phyloP scores from a whole-genome alignment of 495 filamentous ascomycete species.

The Tuber magnatum region DNA sequence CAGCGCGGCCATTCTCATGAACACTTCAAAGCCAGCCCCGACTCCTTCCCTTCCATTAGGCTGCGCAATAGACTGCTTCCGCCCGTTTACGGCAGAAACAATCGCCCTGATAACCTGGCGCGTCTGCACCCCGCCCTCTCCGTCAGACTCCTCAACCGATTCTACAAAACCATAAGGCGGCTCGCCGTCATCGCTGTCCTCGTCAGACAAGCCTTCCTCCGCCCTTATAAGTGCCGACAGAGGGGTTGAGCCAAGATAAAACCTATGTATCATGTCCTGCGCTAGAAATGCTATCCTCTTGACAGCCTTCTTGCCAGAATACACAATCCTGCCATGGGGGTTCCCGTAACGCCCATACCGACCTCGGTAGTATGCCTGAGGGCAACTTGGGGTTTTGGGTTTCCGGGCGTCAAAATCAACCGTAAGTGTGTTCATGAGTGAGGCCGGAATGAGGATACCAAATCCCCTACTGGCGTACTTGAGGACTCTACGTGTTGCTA shows the following conservation, averaged over 20 bases:
- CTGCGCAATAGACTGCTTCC: slow-evolving; percentile 17
- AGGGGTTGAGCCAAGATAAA: slow-evolving; percentile 24
- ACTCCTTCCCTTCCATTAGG: slow-evolving; percentile 35
- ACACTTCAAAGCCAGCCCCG: slow-evolving; percentile 36
- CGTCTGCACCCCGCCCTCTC: slow-evolving; percentile 1
- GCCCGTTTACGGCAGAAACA: not conserved
- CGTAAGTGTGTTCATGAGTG: slow-evolving; percentile 38
- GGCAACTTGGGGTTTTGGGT: not conserved
- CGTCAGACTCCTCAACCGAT: not conserved
- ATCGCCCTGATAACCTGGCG: slow-evolving; percentile 22
- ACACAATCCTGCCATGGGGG: not conserved
- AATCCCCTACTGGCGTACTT: slow-evolving; percentile 44
- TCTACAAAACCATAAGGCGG: not conserved
- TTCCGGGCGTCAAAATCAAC: slow-evolving; percentile 10
- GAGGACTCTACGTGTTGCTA: slow-evolving; percentile 23
- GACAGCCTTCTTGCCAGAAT: slow-evolving; percentile 41
- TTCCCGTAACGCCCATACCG: not conserved
- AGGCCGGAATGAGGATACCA: slow-evolving; percentile 40
- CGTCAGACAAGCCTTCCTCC: slow-evolving; percentile 7
- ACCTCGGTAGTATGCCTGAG: not conserved
- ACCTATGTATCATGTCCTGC: slow-evolving; percentile 37
- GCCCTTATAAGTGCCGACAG: not conserved
- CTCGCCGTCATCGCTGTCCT: slow-evolving; percentile 4
- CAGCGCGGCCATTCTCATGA: slow-evolving; percentile 42
- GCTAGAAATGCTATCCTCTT: slow-evolving; percentile 40